A percentile compares a stretch with the other conserved stretches of the same genome.
Conservation (phyloP, 2,329 filamentous ascomycete species). For the Fusarium sp. region DNA sequence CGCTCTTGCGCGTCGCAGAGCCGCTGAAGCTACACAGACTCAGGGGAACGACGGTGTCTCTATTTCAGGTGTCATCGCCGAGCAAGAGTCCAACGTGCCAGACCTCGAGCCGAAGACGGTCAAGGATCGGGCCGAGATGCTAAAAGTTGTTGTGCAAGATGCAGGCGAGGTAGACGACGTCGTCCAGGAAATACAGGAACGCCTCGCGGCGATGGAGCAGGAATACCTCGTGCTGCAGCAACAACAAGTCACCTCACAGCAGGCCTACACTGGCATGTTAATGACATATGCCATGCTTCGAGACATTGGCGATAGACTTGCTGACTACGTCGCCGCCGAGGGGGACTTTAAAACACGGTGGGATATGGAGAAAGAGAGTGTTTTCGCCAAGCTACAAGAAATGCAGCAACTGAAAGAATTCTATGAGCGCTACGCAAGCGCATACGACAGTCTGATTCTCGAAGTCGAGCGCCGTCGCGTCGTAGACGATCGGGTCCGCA, state of each 20-base stretch:
- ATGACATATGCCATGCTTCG: constrained; percentile 76
- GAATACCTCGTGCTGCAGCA: constrained; percentile 73
- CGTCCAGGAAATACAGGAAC: constrained; percentile 78
- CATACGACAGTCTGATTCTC: constrained; percentile 86
- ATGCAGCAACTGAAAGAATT: constrained; percentile 83
- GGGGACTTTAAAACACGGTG: constrained; percentile 75
- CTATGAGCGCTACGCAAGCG: constrained; percentile 86
- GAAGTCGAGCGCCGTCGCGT: constrained; percentile 82
- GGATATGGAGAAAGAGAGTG: constrained; percentile 78
- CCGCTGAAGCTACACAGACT: constrained; percentile 71
- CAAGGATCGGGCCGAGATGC: constrained; percentile 84
- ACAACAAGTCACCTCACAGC: constrained; percentile 66
- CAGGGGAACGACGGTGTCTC: constrained; percentile 65
- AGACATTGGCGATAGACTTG: constrained; percentile 74
- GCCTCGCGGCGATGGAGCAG: constrained; percentile 80
- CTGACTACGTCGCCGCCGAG: constrained; percentile 73
- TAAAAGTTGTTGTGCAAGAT: constrained; percentile 82
- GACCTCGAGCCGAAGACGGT: constrained; percentile 78
- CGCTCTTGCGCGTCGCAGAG: constrained; percentile 75
- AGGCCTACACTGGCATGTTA: constrained; percentile 68
- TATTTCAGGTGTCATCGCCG: constrained; percentile 74
- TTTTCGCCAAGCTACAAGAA: constrained; percentile 77
- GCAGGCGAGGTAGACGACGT: constrained; percentile 75
- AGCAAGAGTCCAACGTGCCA: constrained; percentile 64
- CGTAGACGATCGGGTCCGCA: constrained; percentile 79